Conservation (phyloP, 495 filamentous ascomycete species). For the Aspergillus taichungensis region DNA sequence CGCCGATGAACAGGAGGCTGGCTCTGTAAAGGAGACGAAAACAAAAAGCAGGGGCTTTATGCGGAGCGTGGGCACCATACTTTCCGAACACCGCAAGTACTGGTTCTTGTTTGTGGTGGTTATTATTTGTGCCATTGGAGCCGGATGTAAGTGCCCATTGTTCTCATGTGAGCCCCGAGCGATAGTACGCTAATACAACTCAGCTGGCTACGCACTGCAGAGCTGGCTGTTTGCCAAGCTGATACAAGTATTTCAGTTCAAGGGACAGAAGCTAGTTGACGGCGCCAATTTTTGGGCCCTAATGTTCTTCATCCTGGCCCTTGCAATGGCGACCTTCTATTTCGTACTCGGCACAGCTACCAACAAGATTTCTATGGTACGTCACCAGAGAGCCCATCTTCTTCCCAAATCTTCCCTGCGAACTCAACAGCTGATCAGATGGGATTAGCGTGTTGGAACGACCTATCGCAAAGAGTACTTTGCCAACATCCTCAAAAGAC, state of each 20-base stretch:
- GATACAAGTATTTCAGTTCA: constrained; percentile 28
- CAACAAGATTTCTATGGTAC: constrained; percentile 31
- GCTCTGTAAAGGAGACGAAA: constrained; percentile 24
- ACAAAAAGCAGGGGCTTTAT: constrained; percentile 27
- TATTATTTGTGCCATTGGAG: constrained; percentile 37
- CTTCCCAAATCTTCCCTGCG: neutral
- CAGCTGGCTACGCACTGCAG: constrained; percentile 35
- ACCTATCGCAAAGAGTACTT: constrained; percentile 54
- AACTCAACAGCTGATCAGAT: constrained; percentile 1
- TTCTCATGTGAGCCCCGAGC: too few species aligned
- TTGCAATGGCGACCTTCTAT: constrained; percentile 43
- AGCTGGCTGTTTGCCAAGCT: constrained; percentile 28
- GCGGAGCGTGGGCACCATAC: constrained; percentile 33
- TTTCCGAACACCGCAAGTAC: constrained; percentile 37
- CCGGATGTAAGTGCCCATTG: constrained; percentile 33
- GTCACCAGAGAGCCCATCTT: neutral
- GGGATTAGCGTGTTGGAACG: constrained; percentile 35
- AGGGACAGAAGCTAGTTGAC: constrained; percentile 16
- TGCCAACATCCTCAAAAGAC: constrained; percentile 44
- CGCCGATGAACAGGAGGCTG: constrained; percentile 28
- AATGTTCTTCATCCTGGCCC: constrained; percentile 54
- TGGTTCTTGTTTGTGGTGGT: constrained; percentile 42
- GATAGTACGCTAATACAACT: neutral
- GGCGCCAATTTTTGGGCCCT: constrained; percentile 54
- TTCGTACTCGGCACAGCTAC: constrained; percentile 44